Percentiles rank a stretch among this genome's conserved stretches.
phyloP scores from a whole-genome alignment of 2,329 filamentous ascomycete species.

The Fusarium mexicanum region DNA sequence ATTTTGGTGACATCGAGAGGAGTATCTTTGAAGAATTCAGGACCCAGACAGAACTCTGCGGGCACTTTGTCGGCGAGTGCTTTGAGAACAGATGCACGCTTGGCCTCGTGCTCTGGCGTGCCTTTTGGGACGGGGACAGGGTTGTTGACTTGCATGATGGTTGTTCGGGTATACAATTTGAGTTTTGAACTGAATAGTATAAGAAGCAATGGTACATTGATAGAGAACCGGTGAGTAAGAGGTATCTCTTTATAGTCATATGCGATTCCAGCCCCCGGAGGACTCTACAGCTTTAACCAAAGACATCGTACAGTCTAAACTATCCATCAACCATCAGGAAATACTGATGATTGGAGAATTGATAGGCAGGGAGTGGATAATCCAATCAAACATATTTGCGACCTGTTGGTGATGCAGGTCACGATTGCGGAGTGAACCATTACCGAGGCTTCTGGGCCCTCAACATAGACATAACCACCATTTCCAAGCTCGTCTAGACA shows the following conservation, averaged over 20 bases:
- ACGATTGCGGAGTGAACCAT: neutral
- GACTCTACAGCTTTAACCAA: neutral
- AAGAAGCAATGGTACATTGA: neutral
- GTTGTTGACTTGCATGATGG: neutral
- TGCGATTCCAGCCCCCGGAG: neutral
- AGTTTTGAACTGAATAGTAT: neutral
- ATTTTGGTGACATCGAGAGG: neutral
- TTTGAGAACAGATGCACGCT: neutral
- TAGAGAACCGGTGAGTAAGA: neutral
- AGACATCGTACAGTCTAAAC: neutral
- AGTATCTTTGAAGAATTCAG: neutral
- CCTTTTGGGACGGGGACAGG: neutral
- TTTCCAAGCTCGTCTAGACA: neutral
- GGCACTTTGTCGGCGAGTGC: neutral
- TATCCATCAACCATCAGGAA: neutral
- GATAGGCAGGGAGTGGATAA: accelerated
- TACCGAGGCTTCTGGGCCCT: neutral
- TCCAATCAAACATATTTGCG: neutral
- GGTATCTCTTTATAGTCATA: neutral
- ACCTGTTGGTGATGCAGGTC: neutral
- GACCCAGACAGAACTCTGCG: neutral
- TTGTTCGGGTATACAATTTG: neutral
- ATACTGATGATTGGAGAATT: neutral
- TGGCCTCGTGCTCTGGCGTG: neutral
- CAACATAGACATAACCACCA: neutral